Base-by-base conservation (phyloP, 1,139 yeast genomes). In the Candida glucosophila region DNA sequence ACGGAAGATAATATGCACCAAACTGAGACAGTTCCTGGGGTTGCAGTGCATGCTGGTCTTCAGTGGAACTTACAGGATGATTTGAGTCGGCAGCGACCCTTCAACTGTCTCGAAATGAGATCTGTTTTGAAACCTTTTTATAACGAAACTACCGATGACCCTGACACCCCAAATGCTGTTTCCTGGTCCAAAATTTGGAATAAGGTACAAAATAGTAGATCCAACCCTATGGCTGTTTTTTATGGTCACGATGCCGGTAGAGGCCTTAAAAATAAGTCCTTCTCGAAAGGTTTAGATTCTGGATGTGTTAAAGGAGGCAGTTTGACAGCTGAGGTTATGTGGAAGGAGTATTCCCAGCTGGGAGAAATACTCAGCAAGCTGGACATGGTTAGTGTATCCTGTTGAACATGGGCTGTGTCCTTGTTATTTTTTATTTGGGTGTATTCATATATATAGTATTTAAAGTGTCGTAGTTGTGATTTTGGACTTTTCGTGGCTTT, bases 171-270 rank as follows among this genome's bases (percentile, higher is more conserved):
- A 14, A 60, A 65, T 20, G 66, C 73, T 2, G 71, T 70, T 5
- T 63, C 73, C 11, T 82, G 93, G 86, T 68, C 77, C 12, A 64
- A 68, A 30, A 50, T 73, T 7, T 81, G 79, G 70, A 73, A 77
- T 39, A 49, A 58, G 23, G 58, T 67, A 33, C 71, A 73, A 44
- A 60, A 62, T 33, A 43, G 44, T 14, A 34, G 43, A 6, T 30
- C 45, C 5, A 24, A 24, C 12, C 13, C 25, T 54, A 71, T 9
- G 37, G 68, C 71, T n/a, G 88, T 85, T 1, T 75, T 73, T 41
- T 88, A 88, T 46, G 97, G 97, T 1, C 97, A 88, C 45, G 93
- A 82, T 48, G 93, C 96, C 4, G 64, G 74, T 29, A 58, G 77
- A 30, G 95, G 96, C 1, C 65, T 88, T 24, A 74, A 70, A 30